A percentile compares a stretch with the other conserved stretches of the same genome.
These are phyloP conservation scores for Plasmodium adleri DNA, from an alignment of 169 alveolate genomes.

Conservation along the genomic window DNA sequence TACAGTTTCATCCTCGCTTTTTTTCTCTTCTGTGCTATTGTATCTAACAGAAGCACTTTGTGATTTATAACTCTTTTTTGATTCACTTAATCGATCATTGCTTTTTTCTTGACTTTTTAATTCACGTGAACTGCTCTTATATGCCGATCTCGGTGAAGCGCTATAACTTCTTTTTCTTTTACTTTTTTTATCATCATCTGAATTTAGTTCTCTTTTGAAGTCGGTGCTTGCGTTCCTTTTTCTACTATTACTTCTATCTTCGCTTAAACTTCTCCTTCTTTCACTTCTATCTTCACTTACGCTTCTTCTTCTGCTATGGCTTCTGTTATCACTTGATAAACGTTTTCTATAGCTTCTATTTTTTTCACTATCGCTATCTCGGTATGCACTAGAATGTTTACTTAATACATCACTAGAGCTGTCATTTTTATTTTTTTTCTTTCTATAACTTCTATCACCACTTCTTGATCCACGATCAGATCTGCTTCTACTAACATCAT, in stretches of 20 bases:
- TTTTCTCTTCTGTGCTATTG: slow-evolving; percentile 29
- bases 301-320: slow-evolving; percentile 11
- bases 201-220: slow-evolving; percentile 57
- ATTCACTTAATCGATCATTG: slow-evolving; percentile 29
- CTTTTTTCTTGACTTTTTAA: slow-evolving; percentile 21
- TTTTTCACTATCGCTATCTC: slow-evolving; percentile 44
- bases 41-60: slow-evolving; percentile 24
- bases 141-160: not conserved
- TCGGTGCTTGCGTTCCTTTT: slow-evolving; percentile 1
- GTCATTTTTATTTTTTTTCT: slow-evolving; percentile 38
- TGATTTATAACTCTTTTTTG: slow-evolving; percentile 40
- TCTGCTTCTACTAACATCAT: slow-evolving; percentile 18
- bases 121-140: slow-evolving; percentile 18
- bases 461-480: slow-evolving; percentile 53
- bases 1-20: slow-evolving; percentile 26
- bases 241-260: slow-evolving; percentile 40
- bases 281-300: slow-evolving; percentile 9
- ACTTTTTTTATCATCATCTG: slow-evolving; percentile 27
- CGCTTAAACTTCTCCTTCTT: slow-evolving; percentile 54
- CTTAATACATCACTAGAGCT: slow-evolving; percentile 64
- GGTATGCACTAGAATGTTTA: slow-evolving; percentile 24
- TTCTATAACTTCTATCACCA: slow-evolving; percentile 54
- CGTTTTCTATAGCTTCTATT: slow-evolving; percentile 43
- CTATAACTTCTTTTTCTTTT: slow-evolving; percentile 25
- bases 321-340: slow-evolving; percentile 7